Evolutionary conservation across 805 yeast species (phyloP), one percentile per base, ranked within the genome.

Genomic region (Kluyveromyces dobzhanskii): DNA sequence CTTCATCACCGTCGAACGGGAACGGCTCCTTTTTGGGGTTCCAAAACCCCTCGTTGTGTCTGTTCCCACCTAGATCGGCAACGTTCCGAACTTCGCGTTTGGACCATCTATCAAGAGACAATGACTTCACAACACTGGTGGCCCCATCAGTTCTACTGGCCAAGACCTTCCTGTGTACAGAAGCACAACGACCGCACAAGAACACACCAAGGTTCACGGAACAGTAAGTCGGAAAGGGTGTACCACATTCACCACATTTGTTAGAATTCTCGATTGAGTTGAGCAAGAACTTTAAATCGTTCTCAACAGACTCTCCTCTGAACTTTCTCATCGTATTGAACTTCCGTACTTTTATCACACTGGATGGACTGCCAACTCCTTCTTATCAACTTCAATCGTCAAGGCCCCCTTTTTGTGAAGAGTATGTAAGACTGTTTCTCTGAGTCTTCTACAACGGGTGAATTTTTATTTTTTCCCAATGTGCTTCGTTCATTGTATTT

Each of bases 121-220:
- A 63, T 0, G 88, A 80, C 51, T 82, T 83, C 6, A 84, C 85
- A 37, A 66, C 62, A 4, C 88, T 78, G 10, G 79, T 59, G 30
- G 76, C 76, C 8, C 38, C 50, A 33, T 57, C 61, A 23, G 48
- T 53, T 18, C 59, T 45, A 2, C 67, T 49, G 0, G 86, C 84
- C 31, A 84, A 65, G 12, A 55, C 44, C 40, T 73, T 72, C 44
- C 85, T 67, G 59, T 85, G 95, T 25, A 78, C 69, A 3, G 85
- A 76, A 7, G 94, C 90, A 69, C 95, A 85, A 47, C 92, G 66
- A 12, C 92, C 92, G 64, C 95, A 85, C 13, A 85, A 64, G 43
- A 85, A 78, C 4, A 84, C 62, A 19, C 94, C 94, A 31, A 84
- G 42, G 36, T 57, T 56, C 3, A 52, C 37, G 0, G 62, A 54